phyloP scores from a whole-genome alignment of 306 rosid genomes.

The Medicago lupulina region DNA sequence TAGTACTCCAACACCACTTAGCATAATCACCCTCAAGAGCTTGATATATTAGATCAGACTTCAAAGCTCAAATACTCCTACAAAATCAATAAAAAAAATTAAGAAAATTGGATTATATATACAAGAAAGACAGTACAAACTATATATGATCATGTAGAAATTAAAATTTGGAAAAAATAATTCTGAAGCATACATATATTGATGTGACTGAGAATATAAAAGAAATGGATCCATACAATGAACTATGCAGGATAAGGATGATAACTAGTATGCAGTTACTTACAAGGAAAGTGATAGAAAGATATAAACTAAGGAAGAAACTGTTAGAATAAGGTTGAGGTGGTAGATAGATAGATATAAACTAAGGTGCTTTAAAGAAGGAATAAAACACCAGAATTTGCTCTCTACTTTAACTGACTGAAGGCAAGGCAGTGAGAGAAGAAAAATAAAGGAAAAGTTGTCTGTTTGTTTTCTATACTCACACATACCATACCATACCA shows the following conservation, averaged over 20 bases:
- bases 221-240: not conserved
- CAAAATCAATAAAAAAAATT: not conserved
- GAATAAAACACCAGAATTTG: conserved; percentile 21
- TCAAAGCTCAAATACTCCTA: not conserved
- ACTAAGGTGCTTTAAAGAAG: conserved; percentile 30
- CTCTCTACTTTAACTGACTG: conserved; percentile 30
- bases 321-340: not conserved
- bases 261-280: conserved; percentile 12
- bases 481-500: not conserved
- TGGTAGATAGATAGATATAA: conserved; percentile 1
- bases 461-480: not conserved
- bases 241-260: conserved; percentile 21
- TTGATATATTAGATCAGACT: not conserved
- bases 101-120: not conserved
- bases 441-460: conserved; percentile 26
- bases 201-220: not conserved
- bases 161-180: not conserved
- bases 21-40: conserved; percentile 37
- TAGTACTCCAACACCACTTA: conserved; percentile 20
- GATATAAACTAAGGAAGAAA: not conserved
- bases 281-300: conserved; percentile 2
- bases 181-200: not conserved
- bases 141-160: not conserved
- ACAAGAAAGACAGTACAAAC: not conserved
- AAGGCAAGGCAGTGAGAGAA: conserved; percentile 13